Evolutionary conservation across 352 stramenopile genomes (phyloP).

Genomic region (Phytophthora europaea): DNA sequence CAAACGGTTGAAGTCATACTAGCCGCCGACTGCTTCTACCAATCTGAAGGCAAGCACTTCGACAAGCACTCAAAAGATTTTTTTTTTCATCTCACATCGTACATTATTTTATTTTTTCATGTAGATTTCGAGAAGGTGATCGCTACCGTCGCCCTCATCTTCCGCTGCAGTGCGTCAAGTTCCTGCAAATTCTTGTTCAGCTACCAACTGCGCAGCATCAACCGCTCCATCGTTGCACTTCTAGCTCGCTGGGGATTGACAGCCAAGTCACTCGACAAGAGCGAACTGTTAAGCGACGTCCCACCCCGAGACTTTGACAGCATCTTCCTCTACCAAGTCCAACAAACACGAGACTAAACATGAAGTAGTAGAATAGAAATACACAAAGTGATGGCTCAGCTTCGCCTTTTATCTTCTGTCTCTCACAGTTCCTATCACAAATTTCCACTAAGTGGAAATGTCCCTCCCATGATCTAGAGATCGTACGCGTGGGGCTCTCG

Average conservation of each 20-base stretch:
- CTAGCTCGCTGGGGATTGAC: constrained; percentile 61
- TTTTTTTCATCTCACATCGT: background rate
- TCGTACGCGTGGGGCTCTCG: constrained; percentile 41
- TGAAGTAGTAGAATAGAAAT: background rate
- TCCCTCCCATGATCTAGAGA: constrained; percentile 54
- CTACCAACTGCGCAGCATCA: constrained; percentile 78
- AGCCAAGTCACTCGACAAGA: constrained; percentile 44
- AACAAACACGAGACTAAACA: constrained; percentile 6
- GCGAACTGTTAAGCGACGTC: constrained; percentile 26
- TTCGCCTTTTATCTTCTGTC: constrained; percentile 75
- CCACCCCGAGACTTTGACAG: constrained; percentile 42
- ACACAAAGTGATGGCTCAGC: constrained; percentile 61
- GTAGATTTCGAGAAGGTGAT: constrained; percentile 81
- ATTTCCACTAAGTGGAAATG: constrained; percentile 18
- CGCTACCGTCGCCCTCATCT: constrained; percentile 70
- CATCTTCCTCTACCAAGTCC: constrained; percentile 73
- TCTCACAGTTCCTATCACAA: constrained; percentile 42
- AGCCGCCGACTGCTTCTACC: constrained; percentile 80
- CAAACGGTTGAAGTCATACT: constrained; percentile 57
- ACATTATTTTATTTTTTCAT: constrained; percentile 3
- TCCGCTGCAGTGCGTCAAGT: constrained; percentile 48
- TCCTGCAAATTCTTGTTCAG: constrained; percentile 62
- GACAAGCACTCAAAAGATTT: background rate
- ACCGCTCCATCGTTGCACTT: constrained; percentile 64
- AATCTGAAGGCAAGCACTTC: constrained; percentile 53